Evolutionary conservation across 306 rosid genomes (phyloP).

Genomic region (Astragalus membranaceus): DNA sequence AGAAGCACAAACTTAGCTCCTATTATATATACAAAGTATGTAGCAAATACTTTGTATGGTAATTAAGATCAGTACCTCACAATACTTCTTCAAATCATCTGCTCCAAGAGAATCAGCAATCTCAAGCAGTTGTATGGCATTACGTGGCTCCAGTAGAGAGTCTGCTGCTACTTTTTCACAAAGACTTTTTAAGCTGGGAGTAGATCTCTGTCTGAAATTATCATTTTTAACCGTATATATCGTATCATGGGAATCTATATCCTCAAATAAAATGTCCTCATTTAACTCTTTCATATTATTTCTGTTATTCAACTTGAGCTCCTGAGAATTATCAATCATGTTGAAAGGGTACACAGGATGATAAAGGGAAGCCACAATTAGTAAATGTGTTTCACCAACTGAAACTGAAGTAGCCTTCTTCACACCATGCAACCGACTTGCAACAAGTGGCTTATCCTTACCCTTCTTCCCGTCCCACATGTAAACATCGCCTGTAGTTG

Average conservation of each 20-base stretch:
- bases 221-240: constrained; percentile 25
- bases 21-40: background rate
- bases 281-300: constrained; percentile 51
- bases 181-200: constrained; percentile 78
- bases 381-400: constrained; percentile 87
- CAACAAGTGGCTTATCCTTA: constrained; percentile 69
- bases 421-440: constrained; percentile 68
- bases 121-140: constrained; percentile 79
- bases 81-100: constrained; percentile 66
- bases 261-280: constrained; percentile 64
- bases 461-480: constrained; percentile 91
- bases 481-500: constrained; percentile 83
- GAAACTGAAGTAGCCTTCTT: constrained; percentile 87
- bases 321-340: constrained; percentile 32
- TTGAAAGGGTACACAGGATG: constrained; percentile 60
- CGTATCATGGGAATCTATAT: constrained; percentile 35
- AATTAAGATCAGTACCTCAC: constrained; percentile 55
- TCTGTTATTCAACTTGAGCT: constrained; percentile 26
- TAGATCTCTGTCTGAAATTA: constrained; percentile 28
- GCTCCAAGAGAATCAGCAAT: constrained; percentile 87
- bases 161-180: constrained; percentile 89
- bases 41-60: background rate
- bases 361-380: constrained; percentile 72
- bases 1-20: background rate
- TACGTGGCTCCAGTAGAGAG: constrained; percentile 88